Evolutionary conservation across 768 basidiomycete genomes (phyloP), one percentile per base, ranked within the genome.

Genomic region (Pisolithus orientalis): DNA sequence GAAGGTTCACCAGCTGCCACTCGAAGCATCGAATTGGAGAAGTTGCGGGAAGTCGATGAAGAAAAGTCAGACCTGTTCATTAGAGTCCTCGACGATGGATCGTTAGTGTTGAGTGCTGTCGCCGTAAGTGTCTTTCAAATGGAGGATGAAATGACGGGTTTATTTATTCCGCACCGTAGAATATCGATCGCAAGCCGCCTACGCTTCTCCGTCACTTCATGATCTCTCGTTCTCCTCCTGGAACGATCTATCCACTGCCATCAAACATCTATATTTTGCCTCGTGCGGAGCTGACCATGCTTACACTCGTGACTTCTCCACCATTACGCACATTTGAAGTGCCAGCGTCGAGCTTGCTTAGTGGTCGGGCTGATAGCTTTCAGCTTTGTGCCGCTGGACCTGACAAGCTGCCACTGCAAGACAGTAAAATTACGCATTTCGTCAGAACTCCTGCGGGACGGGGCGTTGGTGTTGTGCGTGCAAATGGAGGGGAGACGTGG

Each of bases 121-220:
- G 80, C 83, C 52, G 90, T 90, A 66, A 65, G 87, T 32, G 45
- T 46, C 58, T 28, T 42, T 53, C 28, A 21, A 44, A 49, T 28
- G 44, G 37, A 32, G 7, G 37, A 39, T 14, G 21, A 47, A 31
- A 6, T 17, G 14, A 16, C 44, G 25, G 16, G 14, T 40, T 43
- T 62, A 17, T 62, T 44, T 27, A 50, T 39, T 42, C 40, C 31
- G 25, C 42, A 31, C 57, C 3, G 46, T 37, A 94, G 93, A 92
- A 95, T 68, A 82, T 96, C 57, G 93, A 95, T 62, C 77, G 87
- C 14, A 80, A 85, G 58, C 94, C 94, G 6, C 94, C 94, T 8
- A 91, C 89, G 3, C 73, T 93, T 3, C 73, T 92, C 28, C 80
- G 78, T 61, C 84, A 86, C 53, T 87, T 90, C 65, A 83, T 80